Conservation (phyloP, 2,329 filamentous ascomycete genomes). For the Pleoardoris graminearum region DNA sequence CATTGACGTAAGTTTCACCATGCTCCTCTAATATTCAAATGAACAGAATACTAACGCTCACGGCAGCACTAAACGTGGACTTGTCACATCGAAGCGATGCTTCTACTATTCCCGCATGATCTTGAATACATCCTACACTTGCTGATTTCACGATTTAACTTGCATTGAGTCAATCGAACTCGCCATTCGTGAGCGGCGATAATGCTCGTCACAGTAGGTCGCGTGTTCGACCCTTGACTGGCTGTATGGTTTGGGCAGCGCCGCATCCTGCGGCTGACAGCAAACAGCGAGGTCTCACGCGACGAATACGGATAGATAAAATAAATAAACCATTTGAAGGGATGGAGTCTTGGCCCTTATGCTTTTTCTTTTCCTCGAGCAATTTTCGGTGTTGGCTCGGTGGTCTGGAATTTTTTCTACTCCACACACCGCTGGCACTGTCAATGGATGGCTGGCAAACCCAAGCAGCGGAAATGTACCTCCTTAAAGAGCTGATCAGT, state of each 20-base stretch:
- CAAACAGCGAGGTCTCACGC: neutral
- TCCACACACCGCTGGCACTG: neutral
- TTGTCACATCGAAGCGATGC: too few species aligned
- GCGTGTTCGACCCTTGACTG: neutral
- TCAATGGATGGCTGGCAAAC: neutral
- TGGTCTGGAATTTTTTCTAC: neutral
- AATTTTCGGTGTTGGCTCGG: neutral
- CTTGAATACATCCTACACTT: too few species aligned
- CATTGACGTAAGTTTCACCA: conserved; percentile 51
- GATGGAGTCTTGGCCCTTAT: too few species aligned
- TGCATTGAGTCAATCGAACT: neutral
- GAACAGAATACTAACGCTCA: neutral
- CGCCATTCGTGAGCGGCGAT: neutral
- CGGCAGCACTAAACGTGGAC: neutral
- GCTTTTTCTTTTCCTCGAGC: too few species aligned
- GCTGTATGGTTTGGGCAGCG: neutral
- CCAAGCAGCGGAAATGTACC: neutral
- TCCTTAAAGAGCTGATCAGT: neutral
- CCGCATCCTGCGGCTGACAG: neutral
- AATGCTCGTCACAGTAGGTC: neutral
- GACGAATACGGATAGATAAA: neutral
- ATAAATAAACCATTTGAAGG: neutral
- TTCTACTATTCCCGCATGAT: too few species aligned
- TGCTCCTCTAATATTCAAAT: neutral
- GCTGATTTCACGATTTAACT: neutral